A percentile compares a stretch with the other conserved stretches of the same genome.
These are phyloP conservation scores for Naganishia sp. DNA, from an alignment of 1,284 basidiomycete genomes.

Conservation along the genomic window DNA sequence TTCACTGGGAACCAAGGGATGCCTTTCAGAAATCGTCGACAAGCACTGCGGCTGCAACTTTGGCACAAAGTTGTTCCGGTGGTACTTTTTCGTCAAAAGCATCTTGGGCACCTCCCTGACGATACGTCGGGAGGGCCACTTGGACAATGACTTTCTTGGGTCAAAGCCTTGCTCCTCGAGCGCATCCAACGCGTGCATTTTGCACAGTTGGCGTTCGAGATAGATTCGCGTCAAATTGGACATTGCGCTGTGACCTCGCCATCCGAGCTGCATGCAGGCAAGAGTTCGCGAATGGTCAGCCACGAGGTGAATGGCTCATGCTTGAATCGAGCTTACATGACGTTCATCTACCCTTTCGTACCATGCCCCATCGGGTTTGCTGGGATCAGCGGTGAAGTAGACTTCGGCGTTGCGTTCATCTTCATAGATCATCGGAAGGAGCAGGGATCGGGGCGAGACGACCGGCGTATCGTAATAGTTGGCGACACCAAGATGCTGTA, in stretches of 20 bases:
- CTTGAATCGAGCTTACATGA: slow-evolving; percentile 6
- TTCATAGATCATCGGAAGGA: slow-evolving; percentile 18
- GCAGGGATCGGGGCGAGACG: slow-evolving; percentile 6
- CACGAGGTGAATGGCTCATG: too few relatives aligned
- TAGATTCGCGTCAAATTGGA: slow-evolving; percentile 45
- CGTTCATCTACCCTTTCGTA: slow-evolving; percentile 10
- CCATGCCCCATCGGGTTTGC: neutral
- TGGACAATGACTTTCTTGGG: neutral
- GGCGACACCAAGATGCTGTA: slow-evolving; percentile 23
- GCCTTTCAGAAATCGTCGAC: slow-evolving; percentile 40
- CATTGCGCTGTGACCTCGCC: slow-evolving; percentile 42
- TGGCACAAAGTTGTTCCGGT: slow-evolving; percentile 28
- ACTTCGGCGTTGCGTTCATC: slow-evolving; percentile 4
- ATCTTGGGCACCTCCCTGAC: slow-evolving; percentile 34
- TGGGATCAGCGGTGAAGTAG: slow-evolving; percentile 14
- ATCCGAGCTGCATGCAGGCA: slow-evolving; percentile 5
- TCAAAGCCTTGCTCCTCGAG: slow-evolving; percentile 15
- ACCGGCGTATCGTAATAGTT: slow-evolving; percentile 27
- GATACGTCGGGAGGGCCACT: neutral
- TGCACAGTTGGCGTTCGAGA: slow-evolving; percentile 46
- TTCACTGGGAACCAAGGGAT: slow-evolving; percentile 37
- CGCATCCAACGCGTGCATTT: slow-evolving; percentile 43
- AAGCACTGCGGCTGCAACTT: slow-evolving; percentile 42
- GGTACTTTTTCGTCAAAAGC: slow-evolving; percentile 1
- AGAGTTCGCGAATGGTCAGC: neutral